These are phyloP conservation scores for Daedalea quercina DNA, from an alignment of 768 basidiomycete genomes.

Conservation along the genomic window DNA sequence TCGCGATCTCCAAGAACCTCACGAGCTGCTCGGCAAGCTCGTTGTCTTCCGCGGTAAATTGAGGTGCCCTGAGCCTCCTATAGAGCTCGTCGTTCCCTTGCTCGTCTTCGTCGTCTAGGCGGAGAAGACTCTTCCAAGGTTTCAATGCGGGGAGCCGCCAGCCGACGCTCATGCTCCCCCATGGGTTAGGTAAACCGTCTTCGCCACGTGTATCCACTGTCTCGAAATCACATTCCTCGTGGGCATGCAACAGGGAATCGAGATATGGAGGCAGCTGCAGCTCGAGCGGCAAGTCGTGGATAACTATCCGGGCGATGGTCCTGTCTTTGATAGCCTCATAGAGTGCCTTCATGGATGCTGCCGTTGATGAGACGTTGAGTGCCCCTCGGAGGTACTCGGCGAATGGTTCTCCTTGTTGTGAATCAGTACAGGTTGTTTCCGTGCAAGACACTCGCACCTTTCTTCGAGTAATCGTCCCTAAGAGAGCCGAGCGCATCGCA, in stretches of 20 bases:
- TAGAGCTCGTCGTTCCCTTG: slow-evolving; percentile 49
- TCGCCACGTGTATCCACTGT: slow-evolving; percentile 37
- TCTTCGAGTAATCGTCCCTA: slow-evolving; percentile 62
- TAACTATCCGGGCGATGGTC: slow-evolving; percentile 68
- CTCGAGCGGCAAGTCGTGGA: slow-evolving; percentile 77
- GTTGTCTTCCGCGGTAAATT: slow-evolving; percentile 58
- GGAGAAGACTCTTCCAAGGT: slow-evolving; percentile 89
- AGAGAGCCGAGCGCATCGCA: slow-evolving; percentile 64
- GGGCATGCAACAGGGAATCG: slow-evolving; percentile 60
- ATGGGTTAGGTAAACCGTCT: slow-evolving; percentile 33
- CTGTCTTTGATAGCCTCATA: slow-evolving; percentile 75
- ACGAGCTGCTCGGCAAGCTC: slow-evolving; percentile 64
- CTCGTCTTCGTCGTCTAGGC: slow-evolving; percentile 54
- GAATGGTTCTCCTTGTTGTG: slow-evolving; percentile 50
- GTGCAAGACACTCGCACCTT: slow-evolving; percentile 39
- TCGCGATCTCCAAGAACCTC: slow-evolving; percentile 68
- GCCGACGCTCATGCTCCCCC: slow-evolving; percentile 70
- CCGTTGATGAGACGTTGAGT: slow-evolving; percentile 61
- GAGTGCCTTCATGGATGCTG: slow-evolving; percentile 70
- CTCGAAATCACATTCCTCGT: slow-evolving; percentile 52
- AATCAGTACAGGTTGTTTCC: neutral
- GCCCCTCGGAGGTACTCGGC: slow-evolving; percentile 50
- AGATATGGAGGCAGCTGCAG: slow-evolving; percentile 82
- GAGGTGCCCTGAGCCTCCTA: slow-evolving; percentile 50
- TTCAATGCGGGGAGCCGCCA: slow-evolving; percentile 69